Base-by-base conservation (phyloP, 1,284 basidiomycete genomes). In the Inonotus obliquus region DNA sequence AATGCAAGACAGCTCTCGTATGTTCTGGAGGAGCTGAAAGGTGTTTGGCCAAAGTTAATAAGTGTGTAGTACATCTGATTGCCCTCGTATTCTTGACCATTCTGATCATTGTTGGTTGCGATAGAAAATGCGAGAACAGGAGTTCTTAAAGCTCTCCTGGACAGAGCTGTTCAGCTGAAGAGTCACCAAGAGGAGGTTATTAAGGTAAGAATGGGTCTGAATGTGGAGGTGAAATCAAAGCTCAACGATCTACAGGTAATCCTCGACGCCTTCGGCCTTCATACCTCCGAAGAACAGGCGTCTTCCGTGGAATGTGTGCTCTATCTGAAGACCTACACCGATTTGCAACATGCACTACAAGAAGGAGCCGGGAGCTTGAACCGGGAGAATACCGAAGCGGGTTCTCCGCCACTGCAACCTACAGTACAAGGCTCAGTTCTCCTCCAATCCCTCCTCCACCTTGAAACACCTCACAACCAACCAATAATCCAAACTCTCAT, bases 361-460 rank as follows among this genome's bases (percentile, higher is more conserved):
- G 55, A 25, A 41, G 10, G 23, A 41, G 23, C 39, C 32, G 57
- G 58, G 17, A 37, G 23, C 13, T 55, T 70, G 1, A 82, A 80
- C 25, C 75, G 45, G 1, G 49, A 52, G n/a, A 57, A 14, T 4
- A 13, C 17, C 23, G 32, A 13, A 0, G 48, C 14, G n/a, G 47
- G 14, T 6, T 10, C 27, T 17, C 17, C 10, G 2, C 6, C 9
- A 17, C 25, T 52, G 29, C 86, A 85, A 69, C 85, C 86, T 3
- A 91, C 85, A 67, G 82, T 89, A n/a, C 93, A 94, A 71, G 95
- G 95, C 1, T 91, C 92, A 7, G 72, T 96, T 11, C 74, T 98
- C 4, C 75, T 97, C 1, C 94, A 97, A 73, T 85, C 89, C 1
- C 76, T 96, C 61, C 79, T 96, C 19, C 81, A 79, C 32, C 78